phyloP scores from a whole-genome alignment of 306 rosid species.

The Prinsepia uniflora region DNA sequence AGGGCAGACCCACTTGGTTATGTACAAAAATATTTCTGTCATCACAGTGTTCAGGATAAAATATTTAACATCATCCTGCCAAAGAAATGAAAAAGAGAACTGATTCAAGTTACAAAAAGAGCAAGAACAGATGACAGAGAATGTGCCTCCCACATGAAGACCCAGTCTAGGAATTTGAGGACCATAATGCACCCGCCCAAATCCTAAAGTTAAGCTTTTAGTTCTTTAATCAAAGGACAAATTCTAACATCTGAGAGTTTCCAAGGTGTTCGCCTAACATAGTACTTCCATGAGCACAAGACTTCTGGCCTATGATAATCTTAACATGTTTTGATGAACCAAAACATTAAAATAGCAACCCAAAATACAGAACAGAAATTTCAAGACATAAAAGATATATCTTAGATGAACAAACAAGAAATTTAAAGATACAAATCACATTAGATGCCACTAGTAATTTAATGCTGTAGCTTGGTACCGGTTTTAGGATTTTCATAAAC shows the following conservation, averaged over 20 bases:
- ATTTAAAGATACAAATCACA: no score
- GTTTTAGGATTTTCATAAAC: neutral
- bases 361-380: neutral
- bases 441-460: neutral
- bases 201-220: neutral
- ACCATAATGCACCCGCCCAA: neutral
- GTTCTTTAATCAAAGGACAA: neutral
- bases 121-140: neutral
- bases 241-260: neutral
- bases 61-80: constrained; percentile 65
- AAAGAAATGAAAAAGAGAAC: constrained; percentile 18
- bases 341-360: neutral
- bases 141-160: neutral
- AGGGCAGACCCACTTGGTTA: constrained; percentile 52
- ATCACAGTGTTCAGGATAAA: constrained; percentile 53
- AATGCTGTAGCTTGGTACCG: neutral
- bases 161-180: neutral
- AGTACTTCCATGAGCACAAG: neutral
- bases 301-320: neutral
- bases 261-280: neutral
- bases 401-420: neutral
- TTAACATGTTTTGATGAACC: neutral
- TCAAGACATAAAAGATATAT: neutral
- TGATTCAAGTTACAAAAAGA: constrained; percentile 12
- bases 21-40: constrained; percentile 62